These are phyloP conservation scores for Centella asiatica DNA, from an alignment of 129 eudicot genomes.

Conservation along the genomic window DNA sequence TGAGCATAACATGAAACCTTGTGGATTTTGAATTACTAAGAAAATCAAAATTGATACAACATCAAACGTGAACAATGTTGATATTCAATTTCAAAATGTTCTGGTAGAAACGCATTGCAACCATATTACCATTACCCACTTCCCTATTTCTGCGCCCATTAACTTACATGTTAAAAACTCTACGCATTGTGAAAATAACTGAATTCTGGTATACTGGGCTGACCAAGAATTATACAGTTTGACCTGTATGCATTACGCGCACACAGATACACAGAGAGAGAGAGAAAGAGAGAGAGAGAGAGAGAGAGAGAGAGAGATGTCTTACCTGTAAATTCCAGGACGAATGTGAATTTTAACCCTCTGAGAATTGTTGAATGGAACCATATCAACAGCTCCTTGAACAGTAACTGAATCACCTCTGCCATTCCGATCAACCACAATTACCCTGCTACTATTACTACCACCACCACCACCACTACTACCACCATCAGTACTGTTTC, in stretches of 20 bases:
- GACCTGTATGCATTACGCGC: background rate
- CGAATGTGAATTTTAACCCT: conserved; percentile 65
- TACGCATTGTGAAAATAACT: background rate
- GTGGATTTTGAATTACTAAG: too few species aligned
- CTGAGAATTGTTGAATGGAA: conserved; percentile 42
- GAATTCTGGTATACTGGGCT: background rate
- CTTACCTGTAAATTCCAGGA: conserved; percentile 85
- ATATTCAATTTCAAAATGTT: too few species aligned
- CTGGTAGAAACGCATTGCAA: too few species aligned
- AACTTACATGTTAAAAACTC: conserved; percentile 3
- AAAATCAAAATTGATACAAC: too few species aligned
- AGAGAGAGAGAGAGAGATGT: background rate
- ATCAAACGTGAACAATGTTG: too few species aligned
- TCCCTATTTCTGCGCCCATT: conserved; percentile 11
- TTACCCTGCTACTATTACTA: conserved; percentile 24
- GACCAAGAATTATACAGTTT: background rate
- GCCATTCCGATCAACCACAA: conserved; percentile 68
- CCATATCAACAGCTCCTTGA: conserved; percentile 80
- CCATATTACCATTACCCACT: conserved; percentile 10
- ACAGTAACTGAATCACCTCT: conserved; percentile 49
- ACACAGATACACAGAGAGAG: background rate
- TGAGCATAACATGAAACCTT: too few species aligned
- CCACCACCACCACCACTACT: conserved; percentile 14
- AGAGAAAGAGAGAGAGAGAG: background rate
- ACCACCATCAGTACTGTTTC: too few species aligned